Conservation (phyloP, 805 yeast genomes). For the Saccharomycopsis fermentans region DNA sequence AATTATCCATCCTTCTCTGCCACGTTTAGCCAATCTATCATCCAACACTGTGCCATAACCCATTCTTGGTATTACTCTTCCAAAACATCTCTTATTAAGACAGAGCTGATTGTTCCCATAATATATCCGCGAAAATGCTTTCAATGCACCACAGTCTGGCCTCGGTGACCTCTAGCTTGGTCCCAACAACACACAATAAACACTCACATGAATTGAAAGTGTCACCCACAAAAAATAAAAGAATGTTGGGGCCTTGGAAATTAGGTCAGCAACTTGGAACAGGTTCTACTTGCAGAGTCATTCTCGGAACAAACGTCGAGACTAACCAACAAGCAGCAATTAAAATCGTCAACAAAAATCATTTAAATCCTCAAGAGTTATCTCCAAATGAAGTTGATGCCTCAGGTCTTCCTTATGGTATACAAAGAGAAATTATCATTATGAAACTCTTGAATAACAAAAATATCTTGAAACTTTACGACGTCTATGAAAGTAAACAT, state of each 20-base stretch:
- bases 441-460: slow-evolving; percentile 94
- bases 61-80: too few relatives aligned
- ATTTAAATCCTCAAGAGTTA: slow-evolving; percentile 29
- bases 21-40: neutral
- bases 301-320: slow-evolving; percentile 56
- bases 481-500: slow-evolving; percentile 95
- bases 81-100: neutral
- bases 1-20: neutral
- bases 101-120: neutral
- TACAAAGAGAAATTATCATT: slow-evolving; percentile 92
- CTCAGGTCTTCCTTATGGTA: slow-evolving; percentile 83
- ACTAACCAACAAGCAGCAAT: slow-evolving; percentile 77
- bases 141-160: slow-evolving; percentile 39
- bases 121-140: neutral
- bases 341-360: slow-evolving; percentile 66
- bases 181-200: slow-evolving; percentile 25
- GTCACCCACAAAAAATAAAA: slow-evolving; percentile 28
- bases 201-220: slow-evolving; percentile 27
- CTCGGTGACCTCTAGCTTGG: slow-evolving; percentile 47
- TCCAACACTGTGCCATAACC: too few relatives aligned
- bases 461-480: slow-evolving; percentile 85
- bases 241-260: slow-evolving; percentile 69
- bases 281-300: slow-evolving; percentile 76
- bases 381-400: slow-evolving; percentile 31
- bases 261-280: slow-evolving; percentile 70